These are phyloP conservation scores for Teunomyces tritomae DNA, from an alignment of 805 yeast species.

Conservation along the genomic window DNA sequence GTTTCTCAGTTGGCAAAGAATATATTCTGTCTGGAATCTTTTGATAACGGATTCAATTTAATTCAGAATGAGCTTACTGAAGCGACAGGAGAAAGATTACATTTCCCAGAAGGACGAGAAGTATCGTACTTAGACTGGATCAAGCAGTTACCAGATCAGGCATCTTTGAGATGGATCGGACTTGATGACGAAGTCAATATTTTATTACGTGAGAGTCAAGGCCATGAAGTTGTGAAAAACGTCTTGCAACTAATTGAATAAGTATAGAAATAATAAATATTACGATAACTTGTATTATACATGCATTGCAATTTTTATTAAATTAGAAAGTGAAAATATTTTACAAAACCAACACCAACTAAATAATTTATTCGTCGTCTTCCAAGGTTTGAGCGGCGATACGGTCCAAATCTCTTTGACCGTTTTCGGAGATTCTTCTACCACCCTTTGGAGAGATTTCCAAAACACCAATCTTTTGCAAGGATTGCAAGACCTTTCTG, in stretches of 20 bases:
- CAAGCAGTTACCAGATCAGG: conserved; percentile 46
- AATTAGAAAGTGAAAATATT: conserved; percentile 6
- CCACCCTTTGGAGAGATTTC: conserved; percentile 98
- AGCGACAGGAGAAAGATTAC: conserved; percentile 15
- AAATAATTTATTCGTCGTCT: conserved; percentile 58
- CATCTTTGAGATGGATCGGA: conserved; percentile 55
- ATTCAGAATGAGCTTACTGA: conserved; percentile 24
- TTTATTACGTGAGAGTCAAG: conserved; percentile 22
- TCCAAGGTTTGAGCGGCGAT: conserved; percentile 98
- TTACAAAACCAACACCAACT: conserved; percentile 10
- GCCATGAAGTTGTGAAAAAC: conserved; percentile 13
- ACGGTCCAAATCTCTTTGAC: conserved; percentile 99
- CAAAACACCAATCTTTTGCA: conserved; percentile 96
- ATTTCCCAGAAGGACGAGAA: conserved; percentile 47
- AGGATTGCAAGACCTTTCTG: conserved; percentile 97
- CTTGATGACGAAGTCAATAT: conserved; percentile 44
- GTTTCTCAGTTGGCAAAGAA: conserved; percentile 32
- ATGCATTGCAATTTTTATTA: conserved; percentile 3
- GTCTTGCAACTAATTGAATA: conserved; percentile 5
- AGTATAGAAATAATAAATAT: background rate
- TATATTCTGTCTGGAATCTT: conserved; percentile 40
- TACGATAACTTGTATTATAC: background rate
- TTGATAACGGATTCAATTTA: conserved; percentile 43
- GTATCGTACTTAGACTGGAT: conserved; percentile 50
- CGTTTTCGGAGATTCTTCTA: conserved; percentile 98